Evolutionary conservation across 78 protist species (phyloP), one percentile per base, ranked within the genome.

Genomic region (Parvularia atlantis): DNA sequence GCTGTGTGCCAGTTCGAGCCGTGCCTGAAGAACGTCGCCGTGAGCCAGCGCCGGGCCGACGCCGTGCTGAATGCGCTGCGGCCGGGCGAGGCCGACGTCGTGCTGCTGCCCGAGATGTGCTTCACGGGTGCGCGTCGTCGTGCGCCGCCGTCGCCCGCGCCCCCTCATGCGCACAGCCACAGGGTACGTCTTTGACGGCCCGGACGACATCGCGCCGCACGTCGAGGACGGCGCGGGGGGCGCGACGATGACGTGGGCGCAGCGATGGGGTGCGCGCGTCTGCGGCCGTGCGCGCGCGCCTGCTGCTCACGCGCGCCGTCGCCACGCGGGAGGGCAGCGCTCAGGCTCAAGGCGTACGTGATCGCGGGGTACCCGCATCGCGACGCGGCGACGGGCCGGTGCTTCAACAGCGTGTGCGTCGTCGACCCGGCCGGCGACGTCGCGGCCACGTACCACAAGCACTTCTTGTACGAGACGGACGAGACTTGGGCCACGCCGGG

Each of bases 401-500:
- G 13, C 58, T 70, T 54, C 63, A 71, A 71, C 76, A 59, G 68
- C 17, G 17, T 36, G 65, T 20, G 53, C 13, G 30, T 71, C 19
- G 63, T 71, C 19, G 63, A 33, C 28, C n/a, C 57, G 30, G 36
- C 3, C 26, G 76, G 76, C 33, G 37, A 3, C 26, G 5, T 58
- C 17, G 33, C 37, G 9, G 20, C 2, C 19, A 73, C 69, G 36
- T 73, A 73, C 56, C 60, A 62, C 71, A 73, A 73, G 59, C 33
- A 13, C 36, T 61, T 59, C 26, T 28, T 73, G 50, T 73, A 62
- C 28, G 77, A 73, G 62, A 28, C 59, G 30, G 77, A 73, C 20
- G 77, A 73, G 44, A n/a, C 24, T 7, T 73, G 77, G 77, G 77
- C 77, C 36, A 30, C 9, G 35, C 61, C 39, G 26, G 77, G 77